Evolutionary conservation across 2,329 filamentous ascomycete genomes (phyloP).

Genomic region (Calonectria ilicicola): DNA sequence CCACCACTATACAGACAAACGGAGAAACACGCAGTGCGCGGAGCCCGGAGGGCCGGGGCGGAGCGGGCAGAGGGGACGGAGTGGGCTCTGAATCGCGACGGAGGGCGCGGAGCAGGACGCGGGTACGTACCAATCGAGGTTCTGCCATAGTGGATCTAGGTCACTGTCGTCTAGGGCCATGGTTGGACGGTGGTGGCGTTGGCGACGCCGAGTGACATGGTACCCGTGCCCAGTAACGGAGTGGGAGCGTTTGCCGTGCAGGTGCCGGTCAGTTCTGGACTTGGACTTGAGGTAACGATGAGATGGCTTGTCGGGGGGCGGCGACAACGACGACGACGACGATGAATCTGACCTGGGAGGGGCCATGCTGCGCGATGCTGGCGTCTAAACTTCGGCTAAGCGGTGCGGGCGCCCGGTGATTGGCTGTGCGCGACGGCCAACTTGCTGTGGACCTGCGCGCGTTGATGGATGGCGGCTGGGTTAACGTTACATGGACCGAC

Average conservation of each 20-base stretch:
- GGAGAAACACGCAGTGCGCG: background rate
- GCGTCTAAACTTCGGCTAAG: conserved; percentile 42
- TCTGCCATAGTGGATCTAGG: conserved; percentile 76
- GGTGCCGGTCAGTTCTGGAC: conserved; percentile 33
- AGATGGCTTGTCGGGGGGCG: conserved; percentile 38
- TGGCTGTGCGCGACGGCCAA: conserved; percentile 25
- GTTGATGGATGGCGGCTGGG: conserved; percentile 34
- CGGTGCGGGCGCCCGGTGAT: conserved; percentile 25
- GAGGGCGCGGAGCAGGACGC: background rate
- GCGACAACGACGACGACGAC: conserved; percentile 37
- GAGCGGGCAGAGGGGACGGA: conserved; percentile 24
- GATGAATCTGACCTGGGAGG: conserved; percentile 37
- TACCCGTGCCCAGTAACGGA: conserved; percentile 33
- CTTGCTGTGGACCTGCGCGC: conserved; percentile 15
- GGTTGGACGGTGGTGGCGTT: conserved; percentile 42
- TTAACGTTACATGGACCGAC: conserved; percentile 45
- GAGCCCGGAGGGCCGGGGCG: conserved; percentile 29
- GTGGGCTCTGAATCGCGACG: conserved; percentile 29
- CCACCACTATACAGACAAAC: background rate
- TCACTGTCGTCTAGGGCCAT: conserved; percentile 51
- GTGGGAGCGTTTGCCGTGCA: conserved; percentile 21
- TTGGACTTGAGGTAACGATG: conserved; percentile 47
- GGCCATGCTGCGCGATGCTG: conserved; percentile 33
- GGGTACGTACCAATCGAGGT: conserved; percentile 77
- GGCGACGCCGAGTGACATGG: conserved; percentile 41